phyloP scores from a whole-genome alignment of 2,329 filamentous ascomycete species.

The Ascosphaera apis region DNA sequence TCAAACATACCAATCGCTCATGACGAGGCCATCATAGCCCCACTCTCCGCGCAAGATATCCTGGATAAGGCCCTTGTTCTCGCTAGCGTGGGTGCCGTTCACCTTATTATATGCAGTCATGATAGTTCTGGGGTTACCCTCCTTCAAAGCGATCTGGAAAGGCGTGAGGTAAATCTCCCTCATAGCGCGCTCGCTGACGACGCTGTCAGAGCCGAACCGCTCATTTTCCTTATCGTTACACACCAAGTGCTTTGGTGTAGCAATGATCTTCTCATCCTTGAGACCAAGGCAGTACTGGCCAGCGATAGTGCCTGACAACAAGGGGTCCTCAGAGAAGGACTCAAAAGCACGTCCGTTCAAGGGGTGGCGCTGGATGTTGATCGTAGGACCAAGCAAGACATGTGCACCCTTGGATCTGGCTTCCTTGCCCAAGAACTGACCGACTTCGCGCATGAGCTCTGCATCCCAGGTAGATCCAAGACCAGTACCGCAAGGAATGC shows the following conservation, averaged over 20 bases:
- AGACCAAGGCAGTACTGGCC: constrained; percentile 49
- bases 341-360: constrained; percentile 73
- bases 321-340: constrained; percentile 64
- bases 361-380: constrained; percentile 62
- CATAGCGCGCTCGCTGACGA: constrained; percentile 28
- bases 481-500: constrained; percentile 59
- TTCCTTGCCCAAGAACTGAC: constrained; percentile 48
- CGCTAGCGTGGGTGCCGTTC: constrained; percentile 26
- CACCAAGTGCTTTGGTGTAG: constrained; percentile 48
- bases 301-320: constrained; percentile 50
- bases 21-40: constrained; percentile 23
- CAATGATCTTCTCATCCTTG: constrained; percentile 50
- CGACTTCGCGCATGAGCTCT: constrained; percentile 44
- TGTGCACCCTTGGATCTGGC: constrained; percentile 50
- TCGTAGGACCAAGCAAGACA: constrained; percentile 51
- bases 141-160: constrained; percentile 36
- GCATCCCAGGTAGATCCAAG: constrained; percentile 62
- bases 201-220: constrained; percentile 19
- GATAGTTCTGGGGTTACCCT: constrained; percentile 30
- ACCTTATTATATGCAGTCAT: constrained; percentile 38
- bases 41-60: constrained; percentile 24
- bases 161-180: constrained; percentile 41
- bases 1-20: constrained; percentile 22
- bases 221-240: constrained; percentile 25
- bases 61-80: constrained; percentile 18